A percentile compares a stretch with the other conserved stretches of the same genome.
Conservation (phyloP, 2,329 filamentous ascomycete species). For the Paraconiothyrium sp. region DNA sequence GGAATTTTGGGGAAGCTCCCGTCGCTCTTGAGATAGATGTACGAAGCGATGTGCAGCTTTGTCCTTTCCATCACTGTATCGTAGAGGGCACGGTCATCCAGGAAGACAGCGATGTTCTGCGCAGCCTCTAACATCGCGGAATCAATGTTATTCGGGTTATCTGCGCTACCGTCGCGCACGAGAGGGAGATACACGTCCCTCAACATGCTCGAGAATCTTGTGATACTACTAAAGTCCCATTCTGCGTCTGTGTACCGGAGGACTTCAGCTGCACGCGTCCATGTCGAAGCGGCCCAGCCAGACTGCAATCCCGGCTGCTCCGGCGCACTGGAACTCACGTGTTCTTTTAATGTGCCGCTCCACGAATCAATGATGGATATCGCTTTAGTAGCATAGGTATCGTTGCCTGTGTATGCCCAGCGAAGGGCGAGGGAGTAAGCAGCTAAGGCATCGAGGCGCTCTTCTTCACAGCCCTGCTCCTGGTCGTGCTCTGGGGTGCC, state of each 20-base stretch:
- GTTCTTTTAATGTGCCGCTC: background rate
- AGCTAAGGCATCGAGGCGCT: constrained; percentile 4
- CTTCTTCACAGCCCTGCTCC: constrained; percentile 8
- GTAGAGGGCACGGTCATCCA: constrained; percentile 3
- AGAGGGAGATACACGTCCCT: constrained; percentile 9
- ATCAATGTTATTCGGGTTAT: constrained; percentile 9
- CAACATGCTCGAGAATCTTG: background rate
- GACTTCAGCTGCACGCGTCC: constrained; percentile 6
- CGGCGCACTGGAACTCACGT: constrained; percentile 5
- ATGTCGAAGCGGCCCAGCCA: constrained; percentile 4
- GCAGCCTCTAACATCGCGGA: constrained; percentile 4
- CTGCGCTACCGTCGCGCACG: constrained; percentile 3
- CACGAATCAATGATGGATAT: constrained; percentile 5
- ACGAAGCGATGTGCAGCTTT: constrained; percentile 9
- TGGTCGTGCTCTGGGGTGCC: constrained; percentile 9
- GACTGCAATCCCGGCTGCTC: constrained; percentile 11
- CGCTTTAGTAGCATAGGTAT: background rate
- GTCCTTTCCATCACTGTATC: constrained; percentile 4
- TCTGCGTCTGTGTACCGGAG: background rate
- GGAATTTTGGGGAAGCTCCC: constrained; percentile 5
- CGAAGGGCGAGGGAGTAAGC: constrained; percentile 4
- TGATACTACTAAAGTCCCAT: background rate
- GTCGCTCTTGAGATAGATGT: constrained; percentile 5
- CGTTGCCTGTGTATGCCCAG: constrained; percentile 9
- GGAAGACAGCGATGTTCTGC: constrained; percentile 9